These are phyloP conservation scores for Psidium guajava DNA, from an alignment of 345 rosid genomes.

Conservation along the genomic window DNA sequence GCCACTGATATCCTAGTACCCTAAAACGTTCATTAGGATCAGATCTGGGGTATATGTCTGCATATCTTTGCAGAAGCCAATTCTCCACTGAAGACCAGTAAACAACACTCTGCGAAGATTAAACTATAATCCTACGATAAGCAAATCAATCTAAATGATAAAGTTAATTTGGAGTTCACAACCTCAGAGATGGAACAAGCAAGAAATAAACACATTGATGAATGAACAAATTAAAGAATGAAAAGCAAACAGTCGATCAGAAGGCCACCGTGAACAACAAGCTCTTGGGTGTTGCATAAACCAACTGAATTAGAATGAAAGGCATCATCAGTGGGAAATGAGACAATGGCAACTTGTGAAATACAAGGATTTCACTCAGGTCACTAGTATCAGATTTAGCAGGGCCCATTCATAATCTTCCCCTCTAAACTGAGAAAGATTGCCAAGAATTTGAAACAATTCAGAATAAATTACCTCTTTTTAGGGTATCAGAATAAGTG, in stretches of 20 bases:
- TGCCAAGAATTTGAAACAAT: neutral
- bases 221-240: neutral
- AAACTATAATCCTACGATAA: neutral
- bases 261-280: neutral
- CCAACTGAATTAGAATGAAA: neutral
- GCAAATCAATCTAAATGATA: neutral
- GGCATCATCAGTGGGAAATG: neutral
- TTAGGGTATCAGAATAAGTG: neutral
- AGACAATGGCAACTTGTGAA: too few species aligned
- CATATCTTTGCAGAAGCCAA: conserved; percentile 64
- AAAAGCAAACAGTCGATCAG: neutral
- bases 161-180: neutral
- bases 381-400: neutral
- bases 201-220: neutral
- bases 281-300: neutral
- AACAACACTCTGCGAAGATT: conserved; percentile 33
- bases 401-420: neutral
- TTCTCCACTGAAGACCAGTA: conserved; percentile 63
- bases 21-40: conserved; percentile 25
- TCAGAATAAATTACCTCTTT: neutral
- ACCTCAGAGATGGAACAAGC: neutral
- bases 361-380: neutral
- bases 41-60: conserved; percentile 20
- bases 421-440: neutral
- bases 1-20: conserved; percentile 84